Base-by-base conservation (phyloP, 2,329 filamentous ascomycete species). In the Trichoderma koningiopsis region DNA sequence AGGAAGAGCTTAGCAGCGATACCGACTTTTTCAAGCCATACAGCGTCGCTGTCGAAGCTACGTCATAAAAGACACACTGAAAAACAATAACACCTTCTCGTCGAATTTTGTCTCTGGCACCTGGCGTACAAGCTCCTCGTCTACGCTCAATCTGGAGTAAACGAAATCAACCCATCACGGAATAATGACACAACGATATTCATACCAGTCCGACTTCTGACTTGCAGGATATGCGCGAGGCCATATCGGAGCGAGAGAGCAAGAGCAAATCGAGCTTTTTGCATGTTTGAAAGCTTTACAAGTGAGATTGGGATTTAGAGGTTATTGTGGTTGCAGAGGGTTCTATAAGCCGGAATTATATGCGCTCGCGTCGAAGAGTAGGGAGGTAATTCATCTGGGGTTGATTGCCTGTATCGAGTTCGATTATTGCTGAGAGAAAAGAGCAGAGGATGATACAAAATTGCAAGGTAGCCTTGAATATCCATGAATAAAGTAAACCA, bases 1-100 rank as follows among this genome's bases (percentile, higher is more conserved):
- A 96, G 81, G 96, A 99, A 79, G 96, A 98, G 79, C 87, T 98
- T 64, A 89, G 91, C 72, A 93, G 90, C 75, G 88, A 97, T 77
- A 86, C 90, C 0, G 90, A 94, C 55, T 98, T 97, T 81, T 86
- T 99, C 75, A 88, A 87, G 73, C 86, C 91, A 49, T 96, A 92
- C 79, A 88, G 86, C 73, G 85, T 89, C 67, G 83, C 83, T 63
- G 80, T 78, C 31, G 81, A 83, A 62, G 74, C 79, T 56, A 76
- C 79, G 7, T 79, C 77, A 59, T 80, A 77, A 78, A 5, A 19
- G 14, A 13, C 24, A 43, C 13, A 43, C 1, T 24, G 5, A 11
- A 35, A 14, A 24, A 47, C 35, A 22, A 29, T 35, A 35, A n/a
- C 55, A 19, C 37, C 22, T 49, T 43, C 29, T 52, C 40, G 33